A percentile compares a stretch with the other conserved stretches of the same genome.
Conservation (phyloP, 2,329 filamentous ascomycete species). For the Capronia americana region DNA sequence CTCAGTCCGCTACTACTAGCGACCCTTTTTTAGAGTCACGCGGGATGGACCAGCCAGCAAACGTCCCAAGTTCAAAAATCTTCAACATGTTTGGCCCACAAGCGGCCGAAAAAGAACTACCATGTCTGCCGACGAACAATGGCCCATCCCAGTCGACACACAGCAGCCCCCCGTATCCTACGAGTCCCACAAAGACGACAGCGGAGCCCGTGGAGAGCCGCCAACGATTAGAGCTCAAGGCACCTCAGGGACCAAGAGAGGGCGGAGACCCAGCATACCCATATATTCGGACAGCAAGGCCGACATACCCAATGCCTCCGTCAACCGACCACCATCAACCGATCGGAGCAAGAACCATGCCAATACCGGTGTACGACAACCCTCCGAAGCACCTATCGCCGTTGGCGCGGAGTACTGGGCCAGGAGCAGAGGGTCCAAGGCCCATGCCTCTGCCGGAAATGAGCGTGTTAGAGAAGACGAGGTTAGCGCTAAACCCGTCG, state of each 20-base stretch:
- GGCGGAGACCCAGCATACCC: constrained; percentile 25
- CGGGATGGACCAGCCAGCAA: constrained; percentile 14
- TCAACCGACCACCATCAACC: constrained; percentile 1
- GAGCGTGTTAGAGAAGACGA: constrained; percentile 15
- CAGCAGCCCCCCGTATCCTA: constrained; percentile 4
- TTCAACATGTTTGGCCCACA: constrained; percentile 30
- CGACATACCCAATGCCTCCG: constrained; percentile 16
- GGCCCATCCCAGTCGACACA: constrained; percentile 38
- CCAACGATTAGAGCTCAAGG: background rate
- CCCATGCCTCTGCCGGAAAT: constrained; percentile 23
- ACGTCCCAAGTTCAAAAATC: constrained; percentile 27
- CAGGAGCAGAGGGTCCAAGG: constrained; percentile 33
- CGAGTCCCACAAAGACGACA: constrained; percentile 4
- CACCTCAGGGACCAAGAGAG: constrained; percentile 24
- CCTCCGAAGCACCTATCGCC: constrained; percentile 40
- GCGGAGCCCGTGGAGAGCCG: background rate
- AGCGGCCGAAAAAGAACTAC: constrained; percentile 35
- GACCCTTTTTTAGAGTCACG: constrained; percentile 42
- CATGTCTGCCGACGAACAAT: constrained; percentile 39
- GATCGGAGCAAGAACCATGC: constrained; percentile 28
- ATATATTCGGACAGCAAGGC: constrained; percentile 19
- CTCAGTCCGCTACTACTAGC: constrained; percentile 13
- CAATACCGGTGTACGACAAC: constrained; percentile 35
- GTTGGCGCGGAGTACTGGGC: constrained; percentile 40
- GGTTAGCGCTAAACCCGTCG: constrained; percentile 26